These are phyloP conservation scores for Blastocystis sp. DNA, from an alignment of 352 stramenopile genomes.

Conservation along the genomic window DNA sequence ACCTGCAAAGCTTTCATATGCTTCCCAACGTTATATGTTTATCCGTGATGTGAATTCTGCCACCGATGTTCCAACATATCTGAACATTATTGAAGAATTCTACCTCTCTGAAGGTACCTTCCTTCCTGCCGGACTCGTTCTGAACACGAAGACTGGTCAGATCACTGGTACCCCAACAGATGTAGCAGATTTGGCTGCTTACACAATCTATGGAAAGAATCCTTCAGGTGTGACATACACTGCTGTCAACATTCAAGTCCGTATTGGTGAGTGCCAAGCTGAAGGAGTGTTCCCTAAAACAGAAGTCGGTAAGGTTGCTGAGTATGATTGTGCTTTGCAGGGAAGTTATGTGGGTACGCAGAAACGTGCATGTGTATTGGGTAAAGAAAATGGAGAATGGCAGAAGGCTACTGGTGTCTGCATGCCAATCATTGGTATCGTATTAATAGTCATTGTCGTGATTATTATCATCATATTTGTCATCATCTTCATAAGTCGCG, in stretches of 20 bases:
- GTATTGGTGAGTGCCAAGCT: not conserved
- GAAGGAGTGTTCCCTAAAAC: not conserved
- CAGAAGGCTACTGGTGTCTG: not conserved
- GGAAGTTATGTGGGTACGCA: constrained; percentile 2
- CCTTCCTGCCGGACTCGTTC: not conserved
- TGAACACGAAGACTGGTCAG: not conserved
- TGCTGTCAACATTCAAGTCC: not conserved
- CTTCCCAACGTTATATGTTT: not conserved
- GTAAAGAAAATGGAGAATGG: constrained; percentile 2
- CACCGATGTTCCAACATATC: not conserved
- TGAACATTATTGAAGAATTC: not conserved
- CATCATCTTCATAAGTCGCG: not conserved
- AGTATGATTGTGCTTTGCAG: not conserved
- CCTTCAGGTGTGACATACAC: not conserved
- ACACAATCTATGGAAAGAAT: constrained; percentile 33
- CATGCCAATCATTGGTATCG: not conserved
- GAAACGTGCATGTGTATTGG: constrained; percentile 5
- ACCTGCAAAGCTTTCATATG: not conserved
- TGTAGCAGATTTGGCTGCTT: not conserved
- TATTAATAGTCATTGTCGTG: not conserved
- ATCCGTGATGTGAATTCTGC: not conserved
- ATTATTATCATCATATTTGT: not conserved
- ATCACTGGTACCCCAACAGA: not conserved
- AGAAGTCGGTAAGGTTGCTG: not conserved
- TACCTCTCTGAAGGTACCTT: not conserved